Conservation (phyloP, 2,329 filamentous ascomycete genomes). For the Gaeumannomyces tritici region DNA sequence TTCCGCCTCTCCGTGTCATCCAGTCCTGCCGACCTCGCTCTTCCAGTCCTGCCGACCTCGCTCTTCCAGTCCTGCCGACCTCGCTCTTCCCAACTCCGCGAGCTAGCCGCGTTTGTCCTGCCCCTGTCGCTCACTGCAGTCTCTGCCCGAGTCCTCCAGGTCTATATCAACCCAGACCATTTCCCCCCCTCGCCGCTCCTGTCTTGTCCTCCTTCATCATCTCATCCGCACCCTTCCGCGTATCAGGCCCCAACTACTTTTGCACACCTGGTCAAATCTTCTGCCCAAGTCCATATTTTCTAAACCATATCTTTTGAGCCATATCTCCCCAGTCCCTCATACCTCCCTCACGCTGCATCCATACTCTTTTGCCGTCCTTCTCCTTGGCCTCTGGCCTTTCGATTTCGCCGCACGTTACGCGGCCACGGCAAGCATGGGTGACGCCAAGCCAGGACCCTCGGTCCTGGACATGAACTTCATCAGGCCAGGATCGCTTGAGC, state of each 20-base stretch:
- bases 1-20: not conserved
- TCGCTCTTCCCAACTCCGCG: not conserved
- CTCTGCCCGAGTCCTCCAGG: not conserved
- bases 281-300: too few species aligned
- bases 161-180: not conserved
- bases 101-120: too few species aligned
- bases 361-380: not conserved
- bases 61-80: not conserved
- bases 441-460: not conserved
- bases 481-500: not conserved
- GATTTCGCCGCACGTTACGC: not conserved
- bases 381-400: not conserved
- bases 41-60: not conserved
- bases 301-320: too few species aligned
- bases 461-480: constrained; percentile 1
- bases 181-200: not conserved
- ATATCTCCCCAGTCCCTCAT: not conserved
- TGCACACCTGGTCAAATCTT: not conserved
- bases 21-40: not conserved
- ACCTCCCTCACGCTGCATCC: not conserved
- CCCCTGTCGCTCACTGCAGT: too few species aligned
- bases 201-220: not conserved
- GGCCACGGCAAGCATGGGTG: not conserved
- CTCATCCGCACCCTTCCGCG: too few species aligned
- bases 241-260: too few species aligned